A percentile compares a stretch with the other conserved stretches of the same genome.
phyloP scores from a whole-genome alignment of 2,329 filamentous ascomycete species.

The Achaetomium macrosporum region DNA sequence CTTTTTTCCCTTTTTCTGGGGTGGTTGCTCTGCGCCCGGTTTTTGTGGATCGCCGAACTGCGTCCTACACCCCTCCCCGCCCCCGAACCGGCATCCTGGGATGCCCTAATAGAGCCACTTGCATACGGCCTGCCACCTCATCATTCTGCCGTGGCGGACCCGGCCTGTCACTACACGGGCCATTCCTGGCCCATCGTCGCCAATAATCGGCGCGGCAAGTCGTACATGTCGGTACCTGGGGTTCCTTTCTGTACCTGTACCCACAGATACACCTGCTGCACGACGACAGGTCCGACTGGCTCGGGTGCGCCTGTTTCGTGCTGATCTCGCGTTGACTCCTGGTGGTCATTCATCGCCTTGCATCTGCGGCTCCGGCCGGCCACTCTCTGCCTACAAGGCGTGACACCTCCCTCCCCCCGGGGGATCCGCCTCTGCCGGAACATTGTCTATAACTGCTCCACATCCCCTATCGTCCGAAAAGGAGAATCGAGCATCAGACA shows the following conservation, averaged over 20 bases:
- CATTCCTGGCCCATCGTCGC: slow-evolving; percentile 33
- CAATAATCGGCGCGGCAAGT: slow-evolving; percentile 24
- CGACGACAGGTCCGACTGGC: slow-evolving; percentile 16
- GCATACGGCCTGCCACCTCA: slow-evolving; percentile 44
- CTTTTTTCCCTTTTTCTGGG: neutral
- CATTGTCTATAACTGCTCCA: slow-evolving; percentile 25
- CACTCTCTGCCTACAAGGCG: slow-evolving; percentile 18
- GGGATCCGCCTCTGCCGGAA: slow-evolving; percentile 18
- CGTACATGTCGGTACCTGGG: slow-evolving; percentile 28
- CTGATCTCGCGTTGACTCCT: slow-evolving; percentile 23
- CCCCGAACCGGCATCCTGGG: slow-evolving; percentile 28
- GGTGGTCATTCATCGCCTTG: slow-evolving; percentile 24
- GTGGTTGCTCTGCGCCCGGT: slow-evolving; percentile 1
- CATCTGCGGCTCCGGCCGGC: slow-evolving; percentile 19
- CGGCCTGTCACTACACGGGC: slow-evolving; percentile 33
- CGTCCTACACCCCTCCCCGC: neutral
- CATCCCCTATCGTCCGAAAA: slow-evolving; percentile 19
- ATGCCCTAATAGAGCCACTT: slow-evolving; percentile 40
- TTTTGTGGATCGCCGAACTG: slow-evolving; percentile 15
- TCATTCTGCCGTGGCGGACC: slow-evolving; percentile 36
- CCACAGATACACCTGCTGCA: slow-evolving; percentile 22
- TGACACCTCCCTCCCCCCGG: slow-evolving; percentile 7
- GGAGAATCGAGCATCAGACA: slow-evolving; percentile 14
- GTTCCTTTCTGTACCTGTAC: slow-evolving; percentile 30
- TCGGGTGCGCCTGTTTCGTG: slow-evolving; percentile 23